Evolutionary conservation across 2,329 filamentous ascomycete genomes (phyloP).

Genomic region (Ophiostoma montium): DNA sequence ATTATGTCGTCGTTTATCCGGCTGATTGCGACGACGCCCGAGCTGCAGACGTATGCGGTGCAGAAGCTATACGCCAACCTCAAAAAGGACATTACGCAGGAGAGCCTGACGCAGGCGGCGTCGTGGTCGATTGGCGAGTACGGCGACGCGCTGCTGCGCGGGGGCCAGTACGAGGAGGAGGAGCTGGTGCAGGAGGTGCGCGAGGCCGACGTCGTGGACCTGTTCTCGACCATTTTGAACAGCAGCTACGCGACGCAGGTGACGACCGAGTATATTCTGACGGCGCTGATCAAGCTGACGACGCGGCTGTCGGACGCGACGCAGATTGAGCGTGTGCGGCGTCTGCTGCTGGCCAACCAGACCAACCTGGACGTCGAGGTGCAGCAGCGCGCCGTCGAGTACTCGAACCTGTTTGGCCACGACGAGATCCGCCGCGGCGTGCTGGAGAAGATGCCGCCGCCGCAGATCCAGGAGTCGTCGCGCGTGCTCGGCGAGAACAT

Average conservation of each 20-base stretch:
- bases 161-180: slow-evolving; percentile 87
- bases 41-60: slow-evolving; percentile 89
- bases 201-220: slow-evolving; percentile 78
- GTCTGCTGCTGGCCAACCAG: slow-evolving; percentile 62
- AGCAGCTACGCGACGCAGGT: slow-evolving; percentile 89
- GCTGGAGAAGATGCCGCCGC: slow-evolving; percentile 92
- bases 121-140: slow-evolving; percentile 98
- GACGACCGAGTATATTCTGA: slow-evolving; percentile 91
- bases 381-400: slow-evolving; percentile 91
- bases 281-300: slow-evolving; percentile 86
- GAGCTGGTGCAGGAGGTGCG: slow-evolving; percentile 70
- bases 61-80: slow-evolving; percentile 86
- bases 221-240: slow-evolving; percentile 85
- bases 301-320: slow-evolving; percentile 69
- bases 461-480: slow-evolving; percentile 92
- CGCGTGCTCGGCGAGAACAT: slow-evolving; percentile 69
- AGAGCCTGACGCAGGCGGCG: slow-evolving; percentile 82
- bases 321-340: slow-evolving; percentile 76
- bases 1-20: slow-evolving; percentile 95
- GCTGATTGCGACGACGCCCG: slow-evolving; percentile 83
- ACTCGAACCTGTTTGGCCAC: slow-evolving; percentile 82
- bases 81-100: slow-evolving; percentile 95
- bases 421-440: slow-evolving; percentile 81
- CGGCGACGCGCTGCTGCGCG: slow-evolving; percentile 75
- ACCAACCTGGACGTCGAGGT: slow-evolving; percentile 89